Evolutionary conservation across 371 early-diverging fungal genomes (phyloP), one percentile per base, ranked within the genome.

Genomic region (Basidiobolus meristosporus): DNA sequence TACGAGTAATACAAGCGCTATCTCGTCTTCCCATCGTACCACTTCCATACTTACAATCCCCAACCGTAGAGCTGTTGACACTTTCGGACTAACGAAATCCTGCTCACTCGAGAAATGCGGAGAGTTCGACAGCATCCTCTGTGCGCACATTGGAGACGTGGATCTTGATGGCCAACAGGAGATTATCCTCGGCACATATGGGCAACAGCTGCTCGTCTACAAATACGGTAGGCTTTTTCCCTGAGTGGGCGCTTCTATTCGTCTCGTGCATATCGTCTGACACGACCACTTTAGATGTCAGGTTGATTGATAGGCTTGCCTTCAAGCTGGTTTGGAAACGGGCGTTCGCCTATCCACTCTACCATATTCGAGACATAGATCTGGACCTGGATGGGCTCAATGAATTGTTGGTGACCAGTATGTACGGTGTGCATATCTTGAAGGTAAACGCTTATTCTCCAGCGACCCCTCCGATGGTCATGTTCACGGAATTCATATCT

Each of bases 301-400:
- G 10, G 34, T 32, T 10, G 33, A 31, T n/a, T 10, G 41, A 32
- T 16, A 9, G 14, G 16, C 14, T 16, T 7, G 20, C 18, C 14
- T 41, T 32, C 4, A 21, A 7, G 16, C 22, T 41, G 22, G 41
- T 32, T 5, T 41, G 15, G n/a, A n/a, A 17, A 14, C n/a, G 33
- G 16, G 33, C 18, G 22, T 19, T 41, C 5, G 33, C 41, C 12
- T 41, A 41, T 32, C 29, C 41, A 7, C 31, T 41, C 10, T 41
- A 41, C 33, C 33, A 34, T 7, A 30, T 41, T 4, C 14, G 31
- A 6, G 41, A 41, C 6, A 32, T 17, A 17, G 41, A 41, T 19
- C 33, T 41, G 31, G 41, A 41, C 33, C 33, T 17, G 9, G 41
- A 41, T 30, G 41, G 41, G 33, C 19, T 41, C 7, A 41, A 41